phyloP scores from a whole-genome alignment of 768 basidiomycete genomes.

The Boletellus ananiceps region DNA sequence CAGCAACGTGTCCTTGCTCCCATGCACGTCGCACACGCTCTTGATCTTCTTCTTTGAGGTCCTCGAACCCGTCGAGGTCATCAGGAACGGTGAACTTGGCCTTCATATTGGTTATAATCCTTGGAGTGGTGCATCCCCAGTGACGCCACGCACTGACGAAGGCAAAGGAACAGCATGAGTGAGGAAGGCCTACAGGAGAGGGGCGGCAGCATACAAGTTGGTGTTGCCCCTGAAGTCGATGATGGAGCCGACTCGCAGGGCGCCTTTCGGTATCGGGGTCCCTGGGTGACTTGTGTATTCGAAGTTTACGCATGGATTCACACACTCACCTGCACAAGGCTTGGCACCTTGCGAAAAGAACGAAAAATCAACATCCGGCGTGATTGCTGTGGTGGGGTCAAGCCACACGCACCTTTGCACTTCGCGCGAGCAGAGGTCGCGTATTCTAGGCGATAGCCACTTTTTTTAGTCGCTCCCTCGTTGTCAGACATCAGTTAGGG shows the following conservation, averaged over 20 bases:
- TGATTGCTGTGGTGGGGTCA: constrained; percentile 11
- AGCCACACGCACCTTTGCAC: constrained; percentile 61
- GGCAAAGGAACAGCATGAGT: background rate
- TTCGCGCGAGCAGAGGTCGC: constrained; percentile 62
- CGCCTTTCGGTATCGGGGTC: constrained; percentile 66
- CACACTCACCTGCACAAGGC: constrained; percentile 60
- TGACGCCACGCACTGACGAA: constrained; percentile 71
- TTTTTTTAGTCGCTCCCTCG: constrained; percentile 32
- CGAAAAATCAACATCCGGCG: constrained; percentile 15
- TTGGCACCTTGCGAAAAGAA: constrained; percentile 58
- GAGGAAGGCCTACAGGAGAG: background rate
- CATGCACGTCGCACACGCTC: constrained; percentile 67
- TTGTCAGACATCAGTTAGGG: constrained; percentile 31
- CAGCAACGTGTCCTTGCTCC: constrained; percentile 72
- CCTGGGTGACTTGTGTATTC: constrained; percentile 39
- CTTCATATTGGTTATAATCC: constrained; percentile 70
- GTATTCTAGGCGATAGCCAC: constrained; percentile 77
- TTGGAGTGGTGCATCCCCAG: constrained; percentile 80
- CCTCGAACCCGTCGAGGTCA: constrained; percentile 85
- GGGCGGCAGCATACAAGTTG: constrained; percentile 48
- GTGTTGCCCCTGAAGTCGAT: constrained; percentile 71
- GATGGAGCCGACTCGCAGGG: constrained; percentile 65
- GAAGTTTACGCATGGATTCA: background rate
- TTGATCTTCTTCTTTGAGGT: constrained; percentile 64
- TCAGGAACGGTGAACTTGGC: constrained; percentile 48